A percentile compares a stretch with the other conserved stretches of the same genome.
Evolutionary conservation across 176 grass and related monocot genomes (phyloP).

Genomic region (Metroxylon sagu): DNA sequence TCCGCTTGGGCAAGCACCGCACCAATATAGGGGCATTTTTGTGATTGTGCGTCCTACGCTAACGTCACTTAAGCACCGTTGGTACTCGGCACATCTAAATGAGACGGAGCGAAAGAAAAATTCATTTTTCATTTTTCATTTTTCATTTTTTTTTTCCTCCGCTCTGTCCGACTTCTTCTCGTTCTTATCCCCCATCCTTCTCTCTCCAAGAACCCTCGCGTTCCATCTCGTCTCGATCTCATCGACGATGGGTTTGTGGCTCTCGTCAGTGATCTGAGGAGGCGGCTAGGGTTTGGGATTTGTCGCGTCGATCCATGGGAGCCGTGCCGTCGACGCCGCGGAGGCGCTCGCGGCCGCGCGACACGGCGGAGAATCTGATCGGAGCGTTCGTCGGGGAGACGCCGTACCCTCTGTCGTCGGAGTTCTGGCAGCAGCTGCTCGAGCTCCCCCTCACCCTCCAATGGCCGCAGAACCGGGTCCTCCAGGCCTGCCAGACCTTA

Average conservation of each 20-base stretch:
- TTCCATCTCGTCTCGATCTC: constrained; percentile 11
- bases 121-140: background rate
- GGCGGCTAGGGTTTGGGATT: constrained; percentile 4
- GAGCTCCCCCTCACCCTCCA: constrained; percentile 81
- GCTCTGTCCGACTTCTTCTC: constrained; percentile 2
- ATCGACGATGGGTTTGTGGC: constrained; percentile 11
- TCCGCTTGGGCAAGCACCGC: no score
- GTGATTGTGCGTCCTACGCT: no score
- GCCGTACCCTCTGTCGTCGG: constrained; percentile 72
- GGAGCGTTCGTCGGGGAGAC: constrained; percentile 59
- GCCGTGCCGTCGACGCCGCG: constrained; percentile 78
- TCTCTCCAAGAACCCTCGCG: no score
- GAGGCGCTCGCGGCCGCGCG: constrained; percentile 19
- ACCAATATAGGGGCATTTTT: no score
- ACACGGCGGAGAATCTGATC: constrained; percentile 72
- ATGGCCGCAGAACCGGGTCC: constrained; percentile 85
- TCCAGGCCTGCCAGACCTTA: constrained; percentile 81
- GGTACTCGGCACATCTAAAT: no score
- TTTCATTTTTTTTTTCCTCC: background rate
- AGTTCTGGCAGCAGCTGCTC: constrained; percentile 92
- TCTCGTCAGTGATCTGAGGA: constrained; percentile 12
- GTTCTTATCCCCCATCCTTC: background rate
- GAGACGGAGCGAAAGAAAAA: no score
- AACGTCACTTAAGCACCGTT: no score
- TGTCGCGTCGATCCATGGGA: constrained; percentile 43